A percentile compares a stretch with the other conserved stretches of the same genome.
Conservation (phyloP, 2,329 filamentous ascomycete species). For the Dothidotthia symphoricarpi region DNA sequence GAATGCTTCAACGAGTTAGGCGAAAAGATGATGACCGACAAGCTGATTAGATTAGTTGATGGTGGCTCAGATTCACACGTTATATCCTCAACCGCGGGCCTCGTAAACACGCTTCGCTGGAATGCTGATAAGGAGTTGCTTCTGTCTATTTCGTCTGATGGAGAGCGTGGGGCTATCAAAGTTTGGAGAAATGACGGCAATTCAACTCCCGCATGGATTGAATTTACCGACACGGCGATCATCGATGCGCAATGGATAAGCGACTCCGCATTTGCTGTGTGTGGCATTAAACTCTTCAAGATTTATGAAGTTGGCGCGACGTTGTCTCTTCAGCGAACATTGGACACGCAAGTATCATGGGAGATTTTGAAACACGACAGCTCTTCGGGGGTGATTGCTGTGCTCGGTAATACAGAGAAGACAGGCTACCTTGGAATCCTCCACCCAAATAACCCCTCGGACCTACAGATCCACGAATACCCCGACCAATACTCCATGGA, state of each 20-base stretch:
- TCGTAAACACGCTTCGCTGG: slow-evolving; percentile 40
- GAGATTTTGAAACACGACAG: slow-evolving; percentile 43
- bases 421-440: slow-evolving; percentile 38
- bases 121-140: slow-evolving; percentile 36
- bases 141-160: slow-evolving; percentile 41
- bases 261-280: slow-evolving; percentile 46
- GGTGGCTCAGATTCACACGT: slow-evolving; percentile 31
- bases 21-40: slow-evolving; percentile 41
- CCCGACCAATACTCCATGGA: slow-evolving; percentile 41
- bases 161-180: slow-evolving; percentile 40
- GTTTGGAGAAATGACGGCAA: slow-evolving; percentile 39
- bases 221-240: slow-evolving; percentile 44
- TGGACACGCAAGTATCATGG: slow-evolving; percentile 37
- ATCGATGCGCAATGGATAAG: slow-evolving; percentile 48
- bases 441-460: slow-evolving; percentile 32
- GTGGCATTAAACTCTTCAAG: slow-evolving; percentile 43
- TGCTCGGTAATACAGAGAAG: slow-evolving; percentile 28
- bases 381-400: slow-evolving; percentile 42
- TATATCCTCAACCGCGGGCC: slow-evolving; percentile 39
- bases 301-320: slow-evolving; percentile 38
- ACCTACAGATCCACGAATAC: slow-evolving; percentile 34
- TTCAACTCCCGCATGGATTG: slow-evolving; percentile 43
- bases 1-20: slow-evolving; percentile 38
- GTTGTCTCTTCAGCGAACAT: slow-evolving; percentile 29
- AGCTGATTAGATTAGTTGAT: slow-evolving; percentile 36